phyloP scores from a whole-genome alignment of 805 yeast genomes.

The Starmerella floricola region DNA sequence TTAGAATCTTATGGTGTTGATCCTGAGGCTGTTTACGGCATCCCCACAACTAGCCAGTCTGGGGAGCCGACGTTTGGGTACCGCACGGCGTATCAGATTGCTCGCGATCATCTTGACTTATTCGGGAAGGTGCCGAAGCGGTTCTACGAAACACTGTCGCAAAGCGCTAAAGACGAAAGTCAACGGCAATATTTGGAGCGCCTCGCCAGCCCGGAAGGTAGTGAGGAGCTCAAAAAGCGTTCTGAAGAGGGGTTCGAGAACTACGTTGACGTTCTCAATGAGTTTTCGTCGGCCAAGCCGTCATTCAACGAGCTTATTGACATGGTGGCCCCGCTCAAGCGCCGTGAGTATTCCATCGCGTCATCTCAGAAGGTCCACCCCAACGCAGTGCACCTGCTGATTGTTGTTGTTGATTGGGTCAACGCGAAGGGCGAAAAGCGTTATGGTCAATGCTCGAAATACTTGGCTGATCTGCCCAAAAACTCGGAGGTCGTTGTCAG shows the following conservation, averaged over 20 bases:
- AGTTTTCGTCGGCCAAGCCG: conserved; percentile 76
- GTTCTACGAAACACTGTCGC: conserved; percentile 74
- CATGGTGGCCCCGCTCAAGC: conserved; percentile 74
- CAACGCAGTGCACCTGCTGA: conserved; percentile 76
- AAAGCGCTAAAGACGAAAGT: conserved; percentile 53
- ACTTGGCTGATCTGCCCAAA: conserved; percentile 59
- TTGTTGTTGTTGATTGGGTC: conserved; percentile 94
- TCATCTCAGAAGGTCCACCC: conserved; percentile 90
- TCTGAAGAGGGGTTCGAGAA: conserved; percentile 74
- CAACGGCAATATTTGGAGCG: conserved; percentile 52
- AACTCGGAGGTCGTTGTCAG: conserved; percentile 86
- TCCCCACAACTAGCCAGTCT: conserved; percentile 61
- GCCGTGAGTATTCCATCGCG: conserved; percentile 96
- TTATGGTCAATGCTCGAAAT: conserved; percentile 90
- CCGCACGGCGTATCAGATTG: conserved; percentile 71
- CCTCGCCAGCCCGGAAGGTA: conserved; percentile 68
- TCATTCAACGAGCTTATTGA: conserved; percentile 53
- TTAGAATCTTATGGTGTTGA: conserved; percentile 59
- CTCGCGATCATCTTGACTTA: conserved; percentile 69
- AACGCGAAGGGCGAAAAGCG: conserved; percentile 71
- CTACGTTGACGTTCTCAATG: conserved; percentile 68
- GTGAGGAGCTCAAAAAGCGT: conserved; percentile 67
- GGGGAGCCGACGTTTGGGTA: conserved; percentile 41
- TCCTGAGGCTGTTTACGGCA: conserved; percentile 54
- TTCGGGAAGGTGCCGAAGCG: conserved; percentile 94